These are phyloP conservation scores for Striga asiatica DNA, from an alignment of 257 asterid genomes.

Conservation along the genomic window DNA sequence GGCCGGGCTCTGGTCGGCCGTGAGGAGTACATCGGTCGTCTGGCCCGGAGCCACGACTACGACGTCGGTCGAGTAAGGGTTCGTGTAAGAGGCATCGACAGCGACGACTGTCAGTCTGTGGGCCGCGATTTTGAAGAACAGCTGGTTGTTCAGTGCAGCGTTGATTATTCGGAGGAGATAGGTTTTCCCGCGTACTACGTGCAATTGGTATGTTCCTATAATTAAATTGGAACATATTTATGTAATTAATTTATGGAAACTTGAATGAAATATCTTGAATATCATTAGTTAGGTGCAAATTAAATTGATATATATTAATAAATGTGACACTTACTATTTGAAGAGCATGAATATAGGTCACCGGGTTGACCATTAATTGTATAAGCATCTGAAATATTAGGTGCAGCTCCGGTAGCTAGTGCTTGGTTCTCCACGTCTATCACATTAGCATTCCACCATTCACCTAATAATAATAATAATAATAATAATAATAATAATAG, in stretches of 20 bases:
- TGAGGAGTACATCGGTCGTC: conserved; percentile 51
- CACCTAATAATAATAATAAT: conserved; percentile 58
- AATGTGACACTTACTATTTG: conserved; percentile 25
- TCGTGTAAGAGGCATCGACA: conserved; percentile 57
- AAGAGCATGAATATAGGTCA: conserved; percentile 52
- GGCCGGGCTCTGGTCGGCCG: conserved; percentile 37
- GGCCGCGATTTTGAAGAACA: conserved; percentile 56
- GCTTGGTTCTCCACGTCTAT: conserved; percentile 39
- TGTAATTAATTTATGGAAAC: neutral
- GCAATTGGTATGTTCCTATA: conserved; percentile 34
- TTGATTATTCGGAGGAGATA: conserved; percentile 69
- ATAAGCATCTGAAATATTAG: conserved; percentile 48
- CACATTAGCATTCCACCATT: conserved; percentile 71
- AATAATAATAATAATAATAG: too few species aligned
- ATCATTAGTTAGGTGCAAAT: too few species aligned
- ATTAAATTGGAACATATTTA: neutral
- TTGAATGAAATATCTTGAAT: neutral
- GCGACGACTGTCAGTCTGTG: conserved; percentile 55
- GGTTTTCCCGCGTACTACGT: conserved; percentile 41
- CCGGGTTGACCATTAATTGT: conserved; percentile 68
- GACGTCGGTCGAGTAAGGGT: conserved; percentile 59
- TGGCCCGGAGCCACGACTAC: conserved; percentile 61
- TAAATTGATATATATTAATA: too few species aligned
- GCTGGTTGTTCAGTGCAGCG: conserved; percentile 57
- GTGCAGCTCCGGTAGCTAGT: conserved; percentile 33